Evolutionary conservation across 2,329 filamentous ascomycete genomes (phyloP).

Genomic region (Hypoxylon sp.): DNA sequence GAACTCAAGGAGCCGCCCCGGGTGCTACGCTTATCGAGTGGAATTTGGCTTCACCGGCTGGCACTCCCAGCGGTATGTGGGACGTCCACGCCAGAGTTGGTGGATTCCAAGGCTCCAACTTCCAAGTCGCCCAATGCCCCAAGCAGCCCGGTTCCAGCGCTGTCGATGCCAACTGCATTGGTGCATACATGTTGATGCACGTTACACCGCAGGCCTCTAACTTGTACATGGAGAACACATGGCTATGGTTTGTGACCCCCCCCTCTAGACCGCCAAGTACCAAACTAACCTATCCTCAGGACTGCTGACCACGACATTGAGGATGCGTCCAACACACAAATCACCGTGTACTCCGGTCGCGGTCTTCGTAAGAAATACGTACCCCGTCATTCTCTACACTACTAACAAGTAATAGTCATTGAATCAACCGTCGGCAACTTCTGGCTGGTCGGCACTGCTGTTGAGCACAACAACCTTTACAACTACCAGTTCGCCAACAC

Average conservation of each 20-base stretch:
- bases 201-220: conserved; percentile 54
- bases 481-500: conserved; percentile 74
- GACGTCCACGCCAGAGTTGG: conserved; percentile 83
- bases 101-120: conserved; percentile 76
- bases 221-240: conserved; percentile 62
- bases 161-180: conserved; percentile 55
- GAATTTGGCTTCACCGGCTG: conserved; percentile 70
- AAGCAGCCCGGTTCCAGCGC: conserved; percentile 62
- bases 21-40: conserved; percentile 81
- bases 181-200: conserved; percentile 59
- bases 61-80: conserved; percentile 72
- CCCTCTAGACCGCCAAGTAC: neutral
- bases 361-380: conserved; percentile 59
- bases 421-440: conserved; percentile 58
- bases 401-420: conserved; percentile 46
- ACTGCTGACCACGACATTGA: conserved; percentile 70
- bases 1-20: conserved; percentile 74
- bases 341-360: conserved; percentile 67
- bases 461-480: conserved; percentile 73
- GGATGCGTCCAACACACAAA: conserved; percentile 62
- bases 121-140: conserved; percentile 76
- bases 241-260: conserved; percentile 52
- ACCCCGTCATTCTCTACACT: neutral
- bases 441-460: conserved; percentile 73
- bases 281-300: conserved; percentile 33